Evolutionary conservation across 202 grass and related monocot species (phyloP).

Genomic region (Panicum virgatum): DNA sequence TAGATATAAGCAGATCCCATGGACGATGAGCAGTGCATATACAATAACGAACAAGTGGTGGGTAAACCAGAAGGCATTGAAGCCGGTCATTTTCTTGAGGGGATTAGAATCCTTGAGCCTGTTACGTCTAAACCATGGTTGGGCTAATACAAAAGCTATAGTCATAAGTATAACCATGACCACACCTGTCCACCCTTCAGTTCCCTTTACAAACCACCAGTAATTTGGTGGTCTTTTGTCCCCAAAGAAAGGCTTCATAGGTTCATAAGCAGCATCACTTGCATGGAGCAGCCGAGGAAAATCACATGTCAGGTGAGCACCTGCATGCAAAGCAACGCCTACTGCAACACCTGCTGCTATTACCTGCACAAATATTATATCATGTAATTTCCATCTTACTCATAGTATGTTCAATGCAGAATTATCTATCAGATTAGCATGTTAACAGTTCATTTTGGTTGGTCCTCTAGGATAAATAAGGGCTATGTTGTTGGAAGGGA

Average conservation of each 20-base stretch:
- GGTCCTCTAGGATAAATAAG: slow-evolving; percentile 12
- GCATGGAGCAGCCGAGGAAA: slow-evolving; percentile 73
- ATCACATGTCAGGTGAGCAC: slow-evolving; percentile 77
- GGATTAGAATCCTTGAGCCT: slow-evolving; percentile 71
- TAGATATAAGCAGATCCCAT: slow-evolving; percentile 71
- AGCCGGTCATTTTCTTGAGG: slow-evolving; percentile 74
- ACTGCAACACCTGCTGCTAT: slow-evolving; percentile 76
- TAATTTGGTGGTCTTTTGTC: slow-evolving; percentile 63
- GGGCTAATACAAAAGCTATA: slow-evolving; percentile 72
- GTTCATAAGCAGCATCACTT: slow-evolving; percentile 56
- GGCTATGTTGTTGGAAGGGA: neutral
- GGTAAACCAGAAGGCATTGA: slow-evolving; percentile 93
- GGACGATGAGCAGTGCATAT: slow-evolving; percentile 69
- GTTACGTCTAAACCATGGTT: slow-evolving; percentile 86
- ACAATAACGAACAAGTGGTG: slow-evolving; percentile 87
- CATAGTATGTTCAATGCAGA: neutral
- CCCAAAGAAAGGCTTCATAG: slow-evolving; percentile 81
- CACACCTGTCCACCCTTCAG: slow-evolving; percentile 82
- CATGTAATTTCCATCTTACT: slow-evolving; percentile 26
- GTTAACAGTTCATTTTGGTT: slow-evolving; percentile 11
- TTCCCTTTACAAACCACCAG: slow-evolving; percentile 92
- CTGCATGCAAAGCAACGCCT: slow-evolving; percentile 71
- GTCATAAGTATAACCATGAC: slow-evolving; percentile 76
- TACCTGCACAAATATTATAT: slow-evolving; percentile 48
- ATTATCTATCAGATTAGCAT: slow-evolving; percentile 1